Percentiles rank a stretch among this genome's conserved stretches.
phyloP scores from a whole-genome alignment of 1,284 basidiomycete genomes.

The Xerocomus minutiporus region DNA sequence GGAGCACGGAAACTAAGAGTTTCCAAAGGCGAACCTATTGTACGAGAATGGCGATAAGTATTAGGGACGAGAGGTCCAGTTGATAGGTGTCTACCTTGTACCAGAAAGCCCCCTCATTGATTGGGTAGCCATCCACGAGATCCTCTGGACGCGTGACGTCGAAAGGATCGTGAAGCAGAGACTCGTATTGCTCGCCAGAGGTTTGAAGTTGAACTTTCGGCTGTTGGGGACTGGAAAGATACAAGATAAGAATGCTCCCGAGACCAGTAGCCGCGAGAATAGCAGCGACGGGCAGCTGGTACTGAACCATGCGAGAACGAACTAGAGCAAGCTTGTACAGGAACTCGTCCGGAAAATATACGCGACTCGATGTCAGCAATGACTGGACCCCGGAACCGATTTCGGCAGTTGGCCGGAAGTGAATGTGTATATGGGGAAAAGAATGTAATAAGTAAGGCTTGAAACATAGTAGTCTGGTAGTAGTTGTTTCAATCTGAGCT shows the following conservation, averaged over 20 bases:
- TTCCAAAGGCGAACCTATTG: slow-evolving; percentile 56
- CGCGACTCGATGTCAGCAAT: slow-evolving; percentile 5
- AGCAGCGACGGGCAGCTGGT: slow-evolving; percentile 54
- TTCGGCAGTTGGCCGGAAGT: background rate
- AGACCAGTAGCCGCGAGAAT: slow-evolving; percentile 42
- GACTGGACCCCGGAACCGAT: slow-evolving; percentile 24
- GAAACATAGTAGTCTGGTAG: background rate
- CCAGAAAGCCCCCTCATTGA: slow-evolving; percentile 75
- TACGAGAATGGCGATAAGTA: slow-evolving; percentile 5
- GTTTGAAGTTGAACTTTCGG: slow-evolving; percentile 57
- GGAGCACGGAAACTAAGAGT: slow-evolving; percentile 42
- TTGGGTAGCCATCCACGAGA: slow-evolving; percentile 68
- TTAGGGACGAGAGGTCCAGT: background rate
- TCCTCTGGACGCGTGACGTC: slow-evolving; percentile 72
- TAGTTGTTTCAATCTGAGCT: too few species aligned
- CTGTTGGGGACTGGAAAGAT: slow-evolving; percentile 38
- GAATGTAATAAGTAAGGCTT: background rate
- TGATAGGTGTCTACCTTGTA: slow-evolving; percentile 42
- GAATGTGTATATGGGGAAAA: too few species aligned
- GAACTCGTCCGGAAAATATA: slow-evolving; percentile 8
- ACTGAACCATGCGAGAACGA: slow-evolving; percentile 47
- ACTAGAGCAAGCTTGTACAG: background rate
- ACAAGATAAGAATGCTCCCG: slow-evolving; percentile 44
- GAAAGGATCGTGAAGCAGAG: slow-evolving; percentile 60
- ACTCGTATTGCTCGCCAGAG: slow-evolving; percentile 35